Conservation (phyloP, 345 rosid genomes). For the Populus pruinosa region DNA sequence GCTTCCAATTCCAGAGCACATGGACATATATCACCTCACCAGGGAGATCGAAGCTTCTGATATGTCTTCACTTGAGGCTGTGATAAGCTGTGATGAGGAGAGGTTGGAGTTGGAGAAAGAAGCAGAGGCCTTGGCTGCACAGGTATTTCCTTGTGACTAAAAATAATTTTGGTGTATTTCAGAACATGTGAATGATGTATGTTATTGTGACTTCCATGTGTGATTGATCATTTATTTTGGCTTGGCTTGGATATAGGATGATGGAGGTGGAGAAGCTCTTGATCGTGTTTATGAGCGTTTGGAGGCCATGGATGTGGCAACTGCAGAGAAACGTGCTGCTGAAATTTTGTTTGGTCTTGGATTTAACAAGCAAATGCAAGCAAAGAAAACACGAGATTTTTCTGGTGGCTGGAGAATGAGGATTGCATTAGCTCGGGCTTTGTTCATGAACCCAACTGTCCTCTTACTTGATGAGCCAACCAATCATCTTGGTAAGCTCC, state of each 20-base stretch:
- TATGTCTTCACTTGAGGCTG: conserved; percentile 89
- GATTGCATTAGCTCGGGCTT: conserved; percentile 92
- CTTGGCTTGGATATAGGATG: conserved; percentile 48
- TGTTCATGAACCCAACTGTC: conserved; percentile 92
- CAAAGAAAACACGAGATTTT: conserved; percentile 82
- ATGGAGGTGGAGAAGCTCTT: conserved; percentile 95
- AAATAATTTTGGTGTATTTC: background rate
- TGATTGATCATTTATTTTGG: background rate
- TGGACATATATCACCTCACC: conserved; percentile 88
- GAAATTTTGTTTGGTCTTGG: conserved; percentile 97
- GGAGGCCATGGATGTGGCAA: conserved; percentile 87
- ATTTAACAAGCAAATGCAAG: conserved; percentile 86
- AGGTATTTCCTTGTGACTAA: conserved; percentile 37
- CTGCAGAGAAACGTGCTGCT: conserved; percentile 99
- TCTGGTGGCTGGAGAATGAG: conserved; percentile 99
- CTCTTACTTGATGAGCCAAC: conserved; percentile 97
- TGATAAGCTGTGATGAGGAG: conserved; percentile 91
- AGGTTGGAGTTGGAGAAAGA: conserved; percentile 87
- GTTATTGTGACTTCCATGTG: background rate
- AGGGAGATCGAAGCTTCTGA: conserved; percentile 96
- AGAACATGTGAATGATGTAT: background rate
- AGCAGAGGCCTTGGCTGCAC: conserved; percentile 63
- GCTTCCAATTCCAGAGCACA: conserved; percentile 91
- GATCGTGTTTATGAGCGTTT: conserved; percentile 85
- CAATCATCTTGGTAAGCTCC: conserved; percentile 77